Percentiles rank a stretch among this genome's conserved stretches.
Conservation (phyloP, 2,329 filamentous ascomycete genomes). For the Pestalotiopsis sp. region DNA sequence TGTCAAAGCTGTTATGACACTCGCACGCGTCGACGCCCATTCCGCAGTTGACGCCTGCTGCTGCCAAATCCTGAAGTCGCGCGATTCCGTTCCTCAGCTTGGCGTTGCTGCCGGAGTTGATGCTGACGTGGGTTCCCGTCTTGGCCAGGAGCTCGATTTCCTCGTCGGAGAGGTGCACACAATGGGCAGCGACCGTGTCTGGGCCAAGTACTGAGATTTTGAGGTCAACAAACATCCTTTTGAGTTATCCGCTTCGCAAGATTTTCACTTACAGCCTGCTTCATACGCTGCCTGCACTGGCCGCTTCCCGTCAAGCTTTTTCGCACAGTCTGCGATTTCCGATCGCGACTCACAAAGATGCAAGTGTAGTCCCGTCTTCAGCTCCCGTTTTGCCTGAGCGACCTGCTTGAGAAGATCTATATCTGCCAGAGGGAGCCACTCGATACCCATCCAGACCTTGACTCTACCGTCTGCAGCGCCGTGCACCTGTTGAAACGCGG, state of each 20-base stretch:
- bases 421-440: slow-evolving; percentile 24
- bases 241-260: background rate
- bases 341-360: slow-evolving; percentile 24
- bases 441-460: slow-evolving; percentile 24
- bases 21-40: slow-evolving; percentile 27
- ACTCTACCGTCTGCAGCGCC: slow-evolving; percentile 18
- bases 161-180: slow-evolving; percentile 22
- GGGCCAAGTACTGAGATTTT: slow-evolving; percentile 16
- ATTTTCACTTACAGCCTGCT: slow-evolving; percentile 13
- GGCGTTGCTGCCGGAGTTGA: slow-evolving; percentile 25
- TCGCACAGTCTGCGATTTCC: slow-evolving; percentile 19
- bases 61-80: slow-evolving; percentile 20
- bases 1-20: slow-evolving; percentile 28
- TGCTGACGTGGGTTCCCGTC: slow-evolving; percentile 22
- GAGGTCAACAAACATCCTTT: background rate
- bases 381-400: slow-evolving; percentile 18
- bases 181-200: slow-evolving; percentile 24
- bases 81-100: slow-evolving; percentile 26
- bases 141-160: slow-evolving; percentile 21
- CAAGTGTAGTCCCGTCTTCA: slow-evolving; percentile 23
- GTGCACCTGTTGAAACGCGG: slow-evolving; percentile 19
- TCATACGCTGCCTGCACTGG: slow-evolving; percentile 23
- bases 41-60: slow-evolving; percentile 24
- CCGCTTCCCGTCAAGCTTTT: slow-evolving; percentile 19
- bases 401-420: slow-evolving; percentile 19